Evolutionary conservation across 2,329 filamentous ascomycete genomes (phyloP), one percentile per base, ranked within the genome.

Genomic region (Paraphaeosphaeria sporulosa): DNA sequence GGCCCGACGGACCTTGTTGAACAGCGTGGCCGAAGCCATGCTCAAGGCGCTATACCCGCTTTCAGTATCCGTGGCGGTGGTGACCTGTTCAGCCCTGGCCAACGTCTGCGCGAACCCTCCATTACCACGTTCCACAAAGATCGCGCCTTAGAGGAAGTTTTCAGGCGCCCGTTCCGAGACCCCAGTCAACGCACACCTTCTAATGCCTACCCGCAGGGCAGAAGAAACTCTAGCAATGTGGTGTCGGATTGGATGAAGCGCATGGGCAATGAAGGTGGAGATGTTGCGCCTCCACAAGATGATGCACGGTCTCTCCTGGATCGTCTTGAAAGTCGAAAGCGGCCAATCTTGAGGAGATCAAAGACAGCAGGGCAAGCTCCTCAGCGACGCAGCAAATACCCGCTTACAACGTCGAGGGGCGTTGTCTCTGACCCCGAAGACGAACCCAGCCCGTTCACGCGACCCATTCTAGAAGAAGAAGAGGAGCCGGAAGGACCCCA

Each of bases 171-270:
- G 0, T 92, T 91, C 30, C 76, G 74, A 48, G 89, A 90, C 61
- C 82, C 87, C 52, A 85, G 85, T 44, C 63, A 70, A 9, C 69
- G 69, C 49, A 65, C 64, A 10, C 63, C 68, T 4, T 73, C 76
- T 1, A 76, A 78, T 63, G 74, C 74, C 10, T 60, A 54, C 25
- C 51, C 51, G 10, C 25, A 70, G 30, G 89, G 92, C 66, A 85
- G 89, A 62, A 86, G 87, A 40, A 90, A 93, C 74, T 92, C 90
- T 1, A 90, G 90, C 65, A 93, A 89, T 60, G 91, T 92, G 0
- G 93, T 97, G 54, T 89, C 90, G 30, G 89, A 91, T 67, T 97
- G 94, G 94, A 97, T 97, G 91, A 91, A 93, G 61, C 80, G 79
- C 21, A 84, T 88, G 70, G 85, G 84, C 21, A 75, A 83, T 75